phyloP scores from a whole-genome alignment of 768 basidiomycete species.

The Gloeopeniophorella convolvens region DNA sequence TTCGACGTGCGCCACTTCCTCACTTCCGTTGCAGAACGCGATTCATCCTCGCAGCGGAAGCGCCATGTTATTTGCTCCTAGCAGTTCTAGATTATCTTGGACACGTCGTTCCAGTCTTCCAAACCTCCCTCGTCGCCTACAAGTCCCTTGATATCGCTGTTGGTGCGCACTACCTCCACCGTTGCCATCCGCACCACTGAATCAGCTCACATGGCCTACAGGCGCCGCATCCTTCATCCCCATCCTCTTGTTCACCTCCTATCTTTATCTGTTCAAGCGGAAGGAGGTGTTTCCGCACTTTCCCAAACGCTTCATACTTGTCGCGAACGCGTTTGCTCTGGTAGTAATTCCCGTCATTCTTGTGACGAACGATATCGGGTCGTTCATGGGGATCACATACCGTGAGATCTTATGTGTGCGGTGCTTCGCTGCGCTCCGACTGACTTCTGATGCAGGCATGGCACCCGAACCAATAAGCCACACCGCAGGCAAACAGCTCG shows the following conservation, averaged over 20 bases:
- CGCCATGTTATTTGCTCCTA: slow-evolving; percentile 52
- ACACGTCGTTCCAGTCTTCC: slow-evolving; percentile 47
- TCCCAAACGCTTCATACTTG: slow-evolving; percentile 41
- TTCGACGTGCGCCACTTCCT: not conserved
- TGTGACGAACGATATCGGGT: slow-evolving; percentile 51
- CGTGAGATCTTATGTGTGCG: slow-evolving; percentile 30
- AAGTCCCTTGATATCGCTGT: slow-evolving; percentile 50
- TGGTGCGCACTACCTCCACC: slow-evolving; percentile 37
- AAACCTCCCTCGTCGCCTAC: slow-evolving; percentile 40
- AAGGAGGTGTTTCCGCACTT: slow-evolving; percentile 45
- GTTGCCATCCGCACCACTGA: not conserved
- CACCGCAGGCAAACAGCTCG: slow-evolving; percentile 15
- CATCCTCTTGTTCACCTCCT: slow-evolving; percentile 54
- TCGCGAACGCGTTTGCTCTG: slow-evolving; percentile 41
- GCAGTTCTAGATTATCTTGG: slow-evolving; percentile 56
- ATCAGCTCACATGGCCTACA: not conserved
- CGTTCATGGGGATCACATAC: slow-evolving; percentile 54
- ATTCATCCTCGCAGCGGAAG: slow-evolving; percentile 55
- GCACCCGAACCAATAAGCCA: not conserved
- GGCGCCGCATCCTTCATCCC: slow-evolving; percentile 60
- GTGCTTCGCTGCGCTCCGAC: not conserved
- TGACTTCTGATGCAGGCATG: slow-evolving; percentile 4
- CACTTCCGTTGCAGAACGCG: slow-evolving; percentile 39
- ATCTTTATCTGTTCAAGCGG: slow-evolving; percentile 52
- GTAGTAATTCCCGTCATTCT: slow-evolving; percentile 51